phyloP scores from a whole-genome alignment of 352 stramenopile species.

The Albugo laibachii region DNA sequence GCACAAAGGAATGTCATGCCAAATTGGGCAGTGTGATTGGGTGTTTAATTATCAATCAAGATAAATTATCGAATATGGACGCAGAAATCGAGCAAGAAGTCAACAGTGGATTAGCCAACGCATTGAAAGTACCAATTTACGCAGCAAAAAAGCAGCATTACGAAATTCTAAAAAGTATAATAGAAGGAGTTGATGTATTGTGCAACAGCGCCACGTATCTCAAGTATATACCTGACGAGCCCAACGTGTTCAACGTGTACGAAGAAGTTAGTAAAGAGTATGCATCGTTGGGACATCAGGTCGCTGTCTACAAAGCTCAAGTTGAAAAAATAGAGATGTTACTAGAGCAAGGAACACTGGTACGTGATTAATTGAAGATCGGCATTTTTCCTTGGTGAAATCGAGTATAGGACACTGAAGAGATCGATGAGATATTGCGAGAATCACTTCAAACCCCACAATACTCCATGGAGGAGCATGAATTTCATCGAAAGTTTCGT shows the following conservation, averaged over 20 bases:
- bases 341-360: constrained; percentile 26
- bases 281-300: constrained; percentile 32
- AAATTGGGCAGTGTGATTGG: too few relatives aligned
- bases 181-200: constrained; percentile 46
- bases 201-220: constrained; percentile 40
- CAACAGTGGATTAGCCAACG: too few relatives aligned
- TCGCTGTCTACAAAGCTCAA: constrained; percentile 43
- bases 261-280: constrained; percentile 56
- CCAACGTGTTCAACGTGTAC: constrained; percentile 26
- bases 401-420: constrained; percentile 12
- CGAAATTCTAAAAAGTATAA: constrained; percentile 50
- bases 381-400: background rate
- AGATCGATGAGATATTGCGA: constrained; percentile 47
- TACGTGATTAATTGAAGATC: constrained; percentile 2
- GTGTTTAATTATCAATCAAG: too few relatives aligned
- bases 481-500: constrained; percentile 67
- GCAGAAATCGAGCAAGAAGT: too few relatives aligned
- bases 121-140: too few relatives aligned
- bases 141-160: constrained; percentile 12
- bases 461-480: constrained; percentile 38
- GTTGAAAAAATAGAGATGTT: constrained; percentile 35
- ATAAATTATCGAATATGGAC: too few relatives aligned
- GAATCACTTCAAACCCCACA: constrained; percentile 21
- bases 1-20: constrained; percentile 1
- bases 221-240: constrained; percentile 30